These are phyloP conservation scores for Colletotrichum noveboracense DNA, from an alignment of 2,329 filamentous ascomycete genomes.

Conservation along the genomic window DNA sequence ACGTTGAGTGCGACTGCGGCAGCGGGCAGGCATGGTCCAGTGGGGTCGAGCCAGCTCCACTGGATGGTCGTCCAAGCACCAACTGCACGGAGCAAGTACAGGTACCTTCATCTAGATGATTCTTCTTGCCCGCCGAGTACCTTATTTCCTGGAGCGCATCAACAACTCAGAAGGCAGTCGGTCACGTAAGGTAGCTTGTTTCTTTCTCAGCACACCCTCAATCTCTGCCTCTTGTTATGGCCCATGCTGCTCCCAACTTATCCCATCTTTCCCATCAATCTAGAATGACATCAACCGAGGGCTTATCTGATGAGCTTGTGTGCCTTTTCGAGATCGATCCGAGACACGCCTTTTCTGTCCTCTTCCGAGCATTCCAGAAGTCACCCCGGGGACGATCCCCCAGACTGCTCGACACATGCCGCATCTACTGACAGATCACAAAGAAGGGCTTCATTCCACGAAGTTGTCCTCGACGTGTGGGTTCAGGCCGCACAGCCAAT, in stretches of 20 bases:
- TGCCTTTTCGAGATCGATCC: neutral
- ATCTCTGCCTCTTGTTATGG: neutral
- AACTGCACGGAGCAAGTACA: neutral
- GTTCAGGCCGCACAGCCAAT: neutral
- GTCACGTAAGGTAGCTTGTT: neutral
- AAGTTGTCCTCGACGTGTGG: neutral
- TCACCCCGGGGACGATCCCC: slow-evolving; percentile 6
- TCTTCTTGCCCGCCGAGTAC: neutral
- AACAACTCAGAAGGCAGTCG: neutral
- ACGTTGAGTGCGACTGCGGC: neutral
- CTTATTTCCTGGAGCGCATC: neutral
- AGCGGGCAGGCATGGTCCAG: neutral
- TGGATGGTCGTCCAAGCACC: neutral
- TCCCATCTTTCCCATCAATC: neutral
- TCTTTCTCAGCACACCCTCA: neutral
- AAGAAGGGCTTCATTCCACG: neutral
- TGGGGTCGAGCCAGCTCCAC: neutral
- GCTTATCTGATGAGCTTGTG: neutral
- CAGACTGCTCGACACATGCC: neutral
- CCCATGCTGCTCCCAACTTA: neutral
- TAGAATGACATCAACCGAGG: neutral
- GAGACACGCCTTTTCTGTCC: neutral
- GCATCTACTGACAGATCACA: neutral
- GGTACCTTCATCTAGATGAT: neutral
- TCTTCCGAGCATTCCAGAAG: neutral